Conservation (phyloP, 192 early-diverging fungal species). For the Coemansia sp. region DNA sequence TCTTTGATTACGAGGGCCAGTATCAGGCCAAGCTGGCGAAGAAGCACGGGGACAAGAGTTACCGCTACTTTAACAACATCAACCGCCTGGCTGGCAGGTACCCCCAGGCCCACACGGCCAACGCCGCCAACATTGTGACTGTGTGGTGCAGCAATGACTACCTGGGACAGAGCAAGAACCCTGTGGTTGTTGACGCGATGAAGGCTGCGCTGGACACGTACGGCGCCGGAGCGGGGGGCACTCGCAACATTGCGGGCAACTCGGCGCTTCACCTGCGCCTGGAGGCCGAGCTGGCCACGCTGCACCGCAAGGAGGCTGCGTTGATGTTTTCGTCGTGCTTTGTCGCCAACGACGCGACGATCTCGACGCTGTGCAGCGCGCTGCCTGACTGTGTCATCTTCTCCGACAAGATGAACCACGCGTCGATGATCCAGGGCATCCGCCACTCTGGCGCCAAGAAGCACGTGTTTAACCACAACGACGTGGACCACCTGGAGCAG, state of each 20-base stretch:
- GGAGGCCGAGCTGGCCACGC: conserved; percentile 86
- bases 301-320: conserved; percentile 91
- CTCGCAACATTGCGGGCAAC: conserved; percentile 99
- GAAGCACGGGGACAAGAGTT: conserved; percentile 96
- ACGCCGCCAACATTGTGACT: conserved; percentile 84
- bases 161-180: conserved; percentile 94
- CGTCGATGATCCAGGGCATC: conserved; percentile 99
- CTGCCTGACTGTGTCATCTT: conserved; percentile 94
- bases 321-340: conserved; percentile 98
- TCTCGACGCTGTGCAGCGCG: conserved; percentile 85
- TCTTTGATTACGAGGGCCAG: conserved; percentile 90
- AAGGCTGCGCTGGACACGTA: conserved; percentile 94
- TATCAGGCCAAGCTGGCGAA: conserved; percentile 88
- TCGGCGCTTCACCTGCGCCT: conserved; percentile 91
- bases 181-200: conserved; percentile 85
- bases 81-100: conserved; percentile 93
- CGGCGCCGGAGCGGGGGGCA: conserved; percentile 98
- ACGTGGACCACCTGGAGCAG: conserved; percentile 85
- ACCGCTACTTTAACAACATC: conserved; percentile 99
- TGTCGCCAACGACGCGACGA: conserved; percentile 97
- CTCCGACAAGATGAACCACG: conserved; percentile 94
- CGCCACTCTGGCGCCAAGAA: conserved; percentile 86
- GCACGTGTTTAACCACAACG: conserved; percentile 93
- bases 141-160: conserved; percentile 99
- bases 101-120: conserved; percentile 92